Evolutionary conservation across 2,329 filamentous ascomycete species (phyloP).

Genomic region (Hirsutella rhossiliensis): DNA sequence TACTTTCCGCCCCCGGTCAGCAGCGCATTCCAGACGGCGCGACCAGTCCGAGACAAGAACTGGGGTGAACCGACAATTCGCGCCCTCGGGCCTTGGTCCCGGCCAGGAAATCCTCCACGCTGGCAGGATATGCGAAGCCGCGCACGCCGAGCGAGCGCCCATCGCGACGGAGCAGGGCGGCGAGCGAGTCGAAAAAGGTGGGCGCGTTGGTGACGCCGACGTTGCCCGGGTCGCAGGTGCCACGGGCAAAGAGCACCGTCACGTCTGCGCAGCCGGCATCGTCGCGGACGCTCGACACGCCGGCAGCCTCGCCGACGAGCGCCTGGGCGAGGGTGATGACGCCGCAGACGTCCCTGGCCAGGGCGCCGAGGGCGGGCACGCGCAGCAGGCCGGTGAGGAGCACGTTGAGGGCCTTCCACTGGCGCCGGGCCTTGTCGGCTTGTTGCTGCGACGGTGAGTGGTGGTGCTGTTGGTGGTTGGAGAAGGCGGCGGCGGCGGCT

Average conservation of each 20-base stretch:
- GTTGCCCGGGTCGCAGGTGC: slow-evolving; percentile 18
- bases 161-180: slow-evolving; percentile 1
- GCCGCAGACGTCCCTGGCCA: slow-evolving; percentile 6
- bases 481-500: too few species aligned
- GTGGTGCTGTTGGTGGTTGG: too few species aligned
- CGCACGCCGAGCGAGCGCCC: slow-evolving; percentile 10
- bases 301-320: slow-evolving; percentile 4
- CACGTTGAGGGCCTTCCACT: not conserved
- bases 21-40: not conserved
- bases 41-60: not conserved
- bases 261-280: slow-evolving; percentile 12
- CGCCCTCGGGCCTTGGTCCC: slow-evolving; percentile 9
- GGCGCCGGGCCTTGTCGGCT: too few species aligned
- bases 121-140: slow-evolving; percentile 15
- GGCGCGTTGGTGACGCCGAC: slow-evolving; percentile 16
- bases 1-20: too few species aligned
- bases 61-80: slow-evolving; percentile 10
- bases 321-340: slow-evolving; percentile 5
- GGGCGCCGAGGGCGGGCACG: not conserved
- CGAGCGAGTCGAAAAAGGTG: slow-evolving; percentile 12
- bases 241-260: slow-evolving; percentile 16
- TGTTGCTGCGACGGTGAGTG: too few species aligned
- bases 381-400: not conserved
- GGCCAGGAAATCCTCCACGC: slow-evolving; percentile 12
- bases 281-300: slow-evolving; percentile 5